These are phyloP conservation scores for Candolleomyces efflorescens DNA, from an alignment of 768 basidiomycete genomes.

Conservation along the genomic window DNA sequence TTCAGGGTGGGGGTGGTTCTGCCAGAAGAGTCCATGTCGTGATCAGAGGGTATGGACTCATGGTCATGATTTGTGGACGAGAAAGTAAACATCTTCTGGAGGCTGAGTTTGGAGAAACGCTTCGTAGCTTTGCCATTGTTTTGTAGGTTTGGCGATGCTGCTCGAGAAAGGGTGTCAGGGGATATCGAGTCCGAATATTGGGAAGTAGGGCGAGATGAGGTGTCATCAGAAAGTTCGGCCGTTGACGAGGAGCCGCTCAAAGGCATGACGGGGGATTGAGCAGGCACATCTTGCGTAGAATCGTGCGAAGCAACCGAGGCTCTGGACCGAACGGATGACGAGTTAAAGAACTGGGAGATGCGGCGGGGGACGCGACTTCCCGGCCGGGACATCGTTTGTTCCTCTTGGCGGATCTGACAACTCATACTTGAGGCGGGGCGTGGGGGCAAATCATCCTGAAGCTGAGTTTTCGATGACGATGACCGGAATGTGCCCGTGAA, in stretches of 20 bases:
- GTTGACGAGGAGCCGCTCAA: slow-evolving; percentile 11
- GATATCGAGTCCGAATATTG: slow-evolving; percentile 7
- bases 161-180: background rate
- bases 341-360: slow-evolving; percentile 34
- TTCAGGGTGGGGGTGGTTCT: slow-evolving; percentile 10
- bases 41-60: background rate
- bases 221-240: slow-evolving; percentile 6
- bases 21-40: slow-evolving; percentile 3
- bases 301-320: slow-evolving; percentile 23
- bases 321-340: slow-evolving; percentile 19
- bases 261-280: slow-evolving; percentile 13
- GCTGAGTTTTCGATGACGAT: slow-evolving; percentile 27
- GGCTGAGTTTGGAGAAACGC: slow-evolving; percentile 34
- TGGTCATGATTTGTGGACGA: slow-evolving; percentile 12
- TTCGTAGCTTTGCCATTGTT: slow-evolving; percentile 21
- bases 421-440: slow-evolving; percentile 13
- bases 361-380: slow-evolving; percentile 33
- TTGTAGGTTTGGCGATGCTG: slow-evolving; percentile 23
- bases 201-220: slow-evolving; percentile 4
- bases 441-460: slow-evolving; percentile 29
- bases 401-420: slow-evolving; percentile 9
- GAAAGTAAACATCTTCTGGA: slow-evolving; percentile 37
- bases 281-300: slow-evolving; percentile 14
- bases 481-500: slow-evolving; percentile 32
- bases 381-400: slow-evolving; percentile 13